Base-by-base conservation (phyloP, 2,329 filamentous ascomycete genomes). In the Fusarium algeriense region DNA sequence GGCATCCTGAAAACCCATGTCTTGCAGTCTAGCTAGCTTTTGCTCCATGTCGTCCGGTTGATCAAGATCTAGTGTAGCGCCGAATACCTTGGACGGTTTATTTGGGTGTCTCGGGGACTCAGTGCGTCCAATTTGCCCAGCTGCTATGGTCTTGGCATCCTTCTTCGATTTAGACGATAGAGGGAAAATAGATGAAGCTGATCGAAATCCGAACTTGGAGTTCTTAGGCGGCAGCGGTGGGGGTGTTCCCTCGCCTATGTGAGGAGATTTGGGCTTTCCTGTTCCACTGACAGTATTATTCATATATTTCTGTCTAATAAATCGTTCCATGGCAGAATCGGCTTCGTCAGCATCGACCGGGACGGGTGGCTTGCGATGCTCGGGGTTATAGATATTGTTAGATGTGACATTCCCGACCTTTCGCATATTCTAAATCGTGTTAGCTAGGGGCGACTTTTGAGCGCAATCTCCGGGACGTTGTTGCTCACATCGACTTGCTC, bases 301-400 rank as follows among this genome's bases (percentile, higher is more conserved):
- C 78, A 95, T 90, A 81, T 99, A 99, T 81, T 99, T 99, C 78
- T 95, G 91, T 67, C 95, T 88, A 74, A 99, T 97, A 81, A 95
- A 98, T 67, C 93, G 89, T 82, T 99, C 96, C 92, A 99, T 96
- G 32, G 93, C 94, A 14, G 93, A 92, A 79, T 99, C 95, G 52
- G 92, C 93, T 83, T 98, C 95, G 82, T 99, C 96, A 41, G 90
- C 90, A 78, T 98, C 96, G 75, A 97, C 87, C 1, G 96, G 95
- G 19, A 98, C 91, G 7, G 95, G 89, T 3, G 96, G 91, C 76
- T 91, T 92, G 75, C 92, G 89, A 81, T 93, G 94, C 74, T 92
- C 89, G 32, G 96, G 92, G 78, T 99, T 99, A 83, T 94, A 98
- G 64, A 90, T 89, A 80, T 92, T 91, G 85, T 99, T 99, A 61